Evolutionary conservation across 208 protist species (phyloP).

Genomic region (Acanthamoeba lenticulata): DNA sequence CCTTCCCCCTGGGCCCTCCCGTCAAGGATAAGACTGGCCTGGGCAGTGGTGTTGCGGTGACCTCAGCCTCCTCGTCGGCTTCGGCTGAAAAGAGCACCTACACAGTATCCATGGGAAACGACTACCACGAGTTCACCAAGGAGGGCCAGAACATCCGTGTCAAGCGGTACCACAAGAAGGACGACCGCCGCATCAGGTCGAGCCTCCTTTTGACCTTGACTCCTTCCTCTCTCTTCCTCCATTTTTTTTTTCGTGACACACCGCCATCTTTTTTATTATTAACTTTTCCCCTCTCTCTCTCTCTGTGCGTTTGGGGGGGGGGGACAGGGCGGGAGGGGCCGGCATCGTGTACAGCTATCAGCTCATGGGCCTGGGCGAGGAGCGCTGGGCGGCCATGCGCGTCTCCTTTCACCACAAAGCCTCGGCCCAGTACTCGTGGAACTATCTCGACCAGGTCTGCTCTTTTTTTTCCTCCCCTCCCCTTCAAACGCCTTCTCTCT

Average conservation of each 20-base stretch:
- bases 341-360: slow-evolving; percentile 50
- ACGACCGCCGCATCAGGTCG: slow-evolving; percentile 24
- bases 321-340: background rate
- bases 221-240: background rate
- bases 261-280: too few relatives aligned
- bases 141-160: slow-evolving; percentile 66
- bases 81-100: background rate
- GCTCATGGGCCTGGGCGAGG: slow-evolving; percentile 44
- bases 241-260: too few relatives aligned
- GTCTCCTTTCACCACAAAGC: slow-evolving; percentile 50
- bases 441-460: slow-evolving; percentile 46
- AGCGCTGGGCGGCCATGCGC: background rate
- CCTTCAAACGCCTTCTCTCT: background rate
- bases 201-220: background rate
- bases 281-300: background rate
- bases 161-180: slow-evolving; percentile 59
- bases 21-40: background rate
- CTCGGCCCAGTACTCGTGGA: slow-evolving; percentile 46
- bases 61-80: background rate
- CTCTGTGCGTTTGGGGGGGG: background rate
- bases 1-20: background rate
- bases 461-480: background rate
- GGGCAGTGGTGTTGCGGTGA: too few relatives aligned
- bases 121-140: slow-evolving; percentile 65
- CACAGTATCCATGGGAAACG: slow-evolving; percentile 22